Conservation (phyloP, 2,329 filamentous ascomycete genomes). For the Pyrenochaeta sp. region DNA sequence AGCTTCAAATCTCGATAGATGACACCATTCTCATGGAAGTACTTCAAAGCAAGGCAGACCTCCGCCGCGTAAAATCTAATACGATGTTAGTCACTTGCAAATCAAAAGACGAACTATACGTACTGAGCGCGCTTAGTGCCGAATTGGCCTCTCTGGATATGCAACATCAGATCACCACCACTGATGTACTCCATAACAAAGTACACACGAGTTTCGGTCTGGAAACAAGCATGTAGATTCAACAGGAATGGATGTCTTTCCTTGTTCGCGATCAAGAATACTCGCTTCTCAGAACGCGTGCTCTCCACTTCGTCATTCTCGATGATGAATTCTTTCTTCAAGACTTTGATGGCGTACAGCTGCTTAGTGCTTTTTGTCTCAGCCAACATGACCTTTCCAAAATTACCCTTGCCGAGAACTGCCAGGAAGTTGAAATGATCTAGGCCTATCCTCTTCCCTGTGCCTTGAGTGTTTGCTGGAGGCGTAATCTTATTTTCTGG, state of each 20-base stretch:
- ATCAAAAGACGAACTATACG: constrained; percentile 48
- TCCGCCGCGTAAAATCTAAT: constrained; percentile 93
- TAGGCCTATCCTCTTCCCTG: constrained; percentile 85
- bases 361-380: constrained; percentile 93
- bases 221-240: constrained; percentile 96
- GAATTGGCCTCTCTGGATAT: constrained; percentile 97
- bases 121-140: constrained; percentile 95
- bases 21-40: constrained; percentile 99
- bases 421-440: constrained; percentile 99
- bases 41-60: constrained; percentile 95
- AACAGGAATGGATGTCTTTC: constrained; percentile 96
- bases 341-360: constrained; percentile 96
- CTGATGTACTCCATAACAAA: constrained; percentile 99
- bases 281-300: constrained; percentile 95
- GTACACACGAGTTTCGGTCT: constrained; percentile 97
- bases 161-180: constrained; percentile 97
- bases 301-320: constrained; percentile 99
- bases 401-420: constrained; percentile 98
- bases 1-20: constrained; percentile 88
- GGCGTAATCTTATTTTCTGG: constrained; percentile 68
- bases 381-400: constrained; percentile 99
- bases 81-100: constrained; percentile 18
- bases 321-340: constrained; percentile 99
- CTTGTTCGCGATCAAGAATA: constrained; percentile 96
- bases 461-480: constrained; percentile 73